Conservation (phyloP, 2,329 filamentous ascomycete genomes). For the Thielaviopsis populi region DNA sequence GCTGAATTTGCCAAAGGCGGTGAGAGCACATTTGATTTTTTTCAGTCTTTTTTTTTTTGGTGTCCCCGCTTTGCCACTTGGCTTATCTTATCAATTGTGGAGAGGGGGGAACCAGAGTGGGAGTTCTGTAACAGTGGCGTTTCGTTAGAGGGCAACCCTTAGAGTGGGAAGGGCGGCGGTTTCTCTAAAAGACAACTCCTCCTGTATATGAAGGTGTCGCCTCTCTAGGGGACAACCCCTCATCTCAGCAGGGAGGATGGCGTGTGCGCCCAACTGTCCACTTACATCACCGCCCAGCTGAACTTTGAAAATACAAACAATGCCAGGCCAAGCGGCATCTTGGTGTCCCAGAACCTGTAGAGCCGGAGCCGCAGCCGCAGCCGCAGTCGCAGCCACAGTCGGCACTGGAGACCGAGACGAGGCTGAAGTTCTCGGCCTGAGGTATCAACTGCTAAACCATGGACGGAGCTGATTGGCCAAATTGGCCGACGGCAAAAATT, state of each 20-base stretch:
- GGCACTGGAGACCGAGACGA: no score
- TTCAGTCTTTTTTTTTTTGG: conserved; percentile 17
- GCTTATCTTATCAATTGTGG: conserved; percentile 21
- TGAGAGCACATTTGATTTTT: conserved; percentile 11
- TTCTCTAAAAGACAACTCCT: no score
- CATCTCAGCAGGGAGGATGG: not conserved
- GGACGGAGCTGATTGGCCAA: not conserved
- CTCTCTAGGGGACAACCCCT: conserved; percentile 2
- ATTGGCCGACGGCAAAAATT: not conserved
- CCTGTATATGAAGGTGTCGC: not conserved
- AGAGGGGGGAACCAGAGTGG: not conserved
- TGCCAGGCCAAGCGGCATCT: no score
- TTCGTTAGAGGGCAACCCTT: no score
- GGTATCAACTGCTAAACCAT: not conserved
- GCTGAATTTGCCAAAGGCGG: conserved; percentile 5
- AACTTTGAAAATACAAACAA: no score
- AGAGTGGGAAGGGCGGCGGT: no score
- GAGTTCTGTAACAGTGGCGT: not conserved
- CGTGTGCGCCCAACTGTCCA: not conserved
- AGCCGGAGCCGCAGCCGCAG: no score
- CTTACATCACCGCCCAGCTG: no score
- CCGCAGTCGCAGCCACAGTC: no score
- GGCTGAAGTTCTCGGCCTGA: not conserved
- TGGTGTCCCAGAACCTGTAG: not conserved
- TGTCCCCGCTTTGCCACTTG: conserved; percentile 13